A percentile compares a stretch with the other conserved stretches of the same genome.
phyloP scores from a whole-genome alignment of 139 green algal species.

The Zygnema circumcarinatum region DNA sequence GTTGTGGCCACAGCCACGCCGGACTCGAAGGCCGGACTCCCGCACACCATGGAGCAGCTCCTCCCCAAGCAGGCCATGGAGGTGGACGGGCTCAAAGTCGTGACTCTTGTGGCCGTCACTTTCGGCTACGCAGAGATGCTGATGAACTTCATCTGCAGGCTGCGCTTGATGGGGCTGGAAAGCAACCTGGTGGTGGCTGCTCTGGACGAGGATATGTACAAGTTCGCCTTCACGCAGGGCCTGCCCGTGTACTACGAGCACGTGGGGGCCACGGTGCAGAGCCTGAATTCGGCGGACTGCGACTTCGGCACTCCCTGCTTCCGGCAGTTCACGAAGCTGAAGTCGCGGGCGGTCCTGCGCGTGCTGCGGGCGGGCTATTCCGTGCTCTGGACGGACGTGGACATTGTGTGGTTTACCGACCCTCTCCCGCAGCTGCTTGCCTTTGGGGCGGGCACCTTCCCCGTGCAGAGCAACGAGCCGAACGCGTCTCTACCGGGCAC shows the following conservation, averaged over 20 bases:
- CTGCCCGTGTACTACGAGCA: conserved; percentile 50
- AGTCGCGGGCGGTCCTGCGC: conserved; percentile 31
- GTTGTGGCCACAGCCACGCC: conserved; percentile 22
- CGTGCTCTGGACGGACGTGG: conserved; percentile 48
- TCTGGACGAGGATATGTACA: conserved; percentile 48
- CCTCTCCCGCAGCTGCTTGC: conserved; percentile 27
- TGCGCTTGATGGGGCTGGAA: conserved; percentile 32
- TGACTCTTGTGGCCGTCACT: conserved; percentile 51
- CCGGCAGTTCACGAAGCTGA: conserved; percentile 56
- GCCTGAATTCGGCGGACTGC: conserved; percentile 22
- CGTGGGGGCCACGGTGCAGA: background rate
- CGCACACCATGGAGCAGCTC: conserved; percentile 49
- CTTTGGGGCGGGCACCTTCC: conserved; percentile 42
- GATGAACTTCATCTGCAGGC: conserved; percentile 51
- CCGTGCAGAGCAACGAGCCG: conserved; percentile 52
- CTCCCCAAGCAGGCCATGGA: conserved; percentile 32
- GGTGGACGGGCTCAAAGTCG: conserved; percentile 27
- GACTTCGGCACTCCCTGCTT: conserved; percentile 51
- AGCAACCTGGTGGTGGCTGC: conserved; percentile 43
- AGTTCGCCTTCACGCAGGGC: conserved; percentile 49
- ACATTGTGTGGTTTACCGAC: conserved; percentile 47
- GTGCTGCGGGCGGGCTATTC: conserved; percentile 43
- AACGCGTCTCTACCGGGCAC: conserved; percentile 38
- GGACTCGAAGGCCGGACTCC: conserved; percentile 18
- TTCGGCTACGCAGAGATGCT: conserved; percentile 50